Evolutionary conservation across 75 land plant species (phyloP).

Genomic region (Sequoia sempervirens): DNA sequence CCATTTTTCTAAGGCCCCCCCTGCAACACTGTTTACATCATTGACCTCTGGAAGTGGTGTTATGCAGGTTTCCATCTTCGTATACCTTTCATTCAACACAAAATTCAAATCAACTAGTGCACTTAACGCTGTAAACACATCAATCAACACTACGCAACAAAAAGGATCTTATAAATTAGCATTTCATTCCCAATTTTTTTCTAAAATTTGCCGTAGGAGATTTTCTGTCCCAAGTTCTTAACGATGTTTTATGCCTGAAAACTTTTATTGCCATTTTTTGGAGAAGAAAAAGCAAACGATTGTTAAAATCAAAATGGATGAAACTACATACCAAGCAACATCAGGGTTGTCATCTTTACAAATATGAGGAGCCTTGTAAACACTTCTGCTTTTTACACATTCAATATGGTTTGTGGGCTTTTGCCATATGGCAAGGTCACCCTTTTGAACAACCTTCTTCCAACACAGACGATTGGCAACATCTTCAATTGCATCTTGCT

Average conservation of each 20-base stretch:
- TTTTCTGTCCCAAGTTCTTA: not conserved
- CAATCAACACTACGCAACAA: not conserved
- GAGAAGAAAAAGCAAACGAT: not conserved
- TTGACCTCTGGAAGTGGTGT: conserved; percentile 47
- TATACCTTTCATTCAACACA: conserved; percentile 32
- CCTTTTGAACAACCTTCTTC: conserved; percentile 75
- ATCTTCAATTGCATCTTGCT: conserved; percentile 74
- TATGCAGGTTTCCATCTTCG: conserved; percentile 56
- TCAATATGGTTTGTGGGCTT: conserved; percentile 78
- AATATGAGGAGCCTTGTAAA: conserved; percentile 49
- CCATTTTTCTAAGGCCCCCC: conserved; percentile 49
- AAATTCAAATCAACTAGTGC: not conserved
- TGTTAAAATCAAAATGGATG: conserved; percentile 9
- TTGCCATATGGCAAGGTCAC: conserved; percentile 75
- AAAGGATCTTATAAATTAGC: not conserved
- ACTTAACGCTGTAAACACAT: not conserved
- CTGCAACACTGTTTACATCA: conserved; percentile 31
- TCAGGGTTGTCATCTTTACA: conserved; percentile 76
- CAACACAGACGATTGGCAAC: conserved; percentile 71
- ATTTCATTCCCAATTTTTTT: not conserved
- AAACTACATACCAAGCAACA: conserved; percentile 53
- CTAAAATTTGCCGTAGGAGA: too few species aligned
- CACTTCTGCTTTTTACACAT: conserved; percentile 36
- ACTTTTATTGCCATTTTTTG: not conserved
- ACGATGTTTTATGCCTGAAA: not conserved